Base-by-base conservation (phyloP, 2,329 filamentous ascomycete species). In the Ceratocystis destructans region DNA sequence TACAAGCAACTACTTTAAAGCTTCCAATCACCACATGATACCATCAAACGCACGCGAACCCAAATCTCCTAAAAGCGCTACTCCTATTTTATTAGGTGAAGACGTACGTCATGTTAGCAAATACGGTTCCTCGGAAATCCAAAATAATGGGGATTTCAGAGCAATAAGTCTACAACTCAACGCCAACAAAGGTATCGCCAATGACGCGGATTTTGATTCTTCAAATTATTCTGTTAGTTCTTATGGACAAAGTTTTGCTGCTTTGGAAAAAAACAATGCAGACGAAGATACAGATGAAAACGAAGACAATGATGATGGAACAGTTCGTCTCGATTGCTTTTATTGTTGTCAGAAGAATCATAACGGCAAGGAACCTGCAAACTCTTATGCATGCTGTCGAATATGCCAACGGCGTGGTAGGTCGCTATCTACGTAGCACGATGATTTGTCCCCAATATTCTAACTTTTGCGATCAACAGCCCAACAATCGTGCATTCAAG, bases 331-430 rank as follows among this genome's bases (percentile, higher is more conserved):
- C 59, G 70, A 73, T 64, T 79, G 75, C 76, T 88, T 90, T 70
- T 95, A 93, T 72, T 96, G 92, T 77, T 85, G 90, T 73, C 86
- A 89, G 70, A 90, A 95, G 76, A 88, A 94, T 65, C 81, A 93
- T 69, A 90, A 93, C 71, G 89, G 89, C 1, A 86, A 83, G 69
- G 88, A 89, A 70, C 89, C 92, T 70, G 94, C 87, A 71, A 90
- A 94, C 74, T 80, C 87, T 67, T 90, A 87, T 74, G 79, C 96
- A 68, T 79, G 86, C 64, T 96, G 93, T 75, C 80, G 79, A 68
- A 81, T 84, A 69, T 97, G 93, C 76, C 86, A 86, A 70, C 88
- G 93, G 73, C 88, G 90, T 76, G 86, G 91, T 96, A 79, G 89
- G 22, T 62, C 46, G 2, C 33, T 31, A 12, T 37, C 28, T n/a